These are phyloP conservation scores for Geotrichum fermentans DNA, from an alignment of 1,139 yeast genomes.

Conservation along the genomic window DNA sequence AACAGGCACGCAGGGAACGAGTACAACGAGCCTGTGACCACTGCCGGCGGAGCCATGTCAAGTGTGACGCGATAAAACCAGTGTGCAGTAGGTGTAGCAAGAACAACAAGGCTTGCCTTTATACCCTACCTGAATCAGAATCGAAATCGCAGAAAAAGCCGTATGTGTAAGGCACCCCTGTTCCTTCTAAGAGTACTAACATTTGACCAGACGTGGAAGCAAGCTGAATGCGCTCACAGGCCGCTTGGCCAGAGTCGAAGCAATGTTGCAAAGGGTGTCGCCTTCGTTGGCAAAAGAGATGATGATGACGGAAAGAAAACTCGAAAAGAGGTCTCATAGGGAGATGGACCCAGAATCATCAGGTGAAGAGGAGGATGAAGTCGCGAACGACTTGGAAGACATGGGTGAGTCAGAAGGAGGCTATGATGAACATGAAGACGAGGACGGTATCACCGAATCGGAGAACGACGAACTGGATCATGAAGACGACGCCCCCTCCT, in stretches of 20 bases:
- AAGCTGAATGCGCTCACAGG: not conserved
- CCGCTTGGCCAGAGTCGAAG: conserved; percentile 33
- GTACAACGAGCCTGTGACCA: conserved; percentile 50
- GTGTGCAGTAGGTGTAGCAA: conserved; percentile 56
- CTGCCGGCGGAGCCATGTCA: conserved; percentile 64
- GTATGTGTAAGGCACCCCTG: too few relatives aligned
- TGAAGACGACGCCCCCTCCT: conserved; percentile 6
- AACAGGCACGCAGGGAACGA: conserved; percentile 33
- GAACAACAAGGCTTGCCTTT: conserved; percentile 36
- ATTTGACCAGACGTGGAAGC: not conserved
- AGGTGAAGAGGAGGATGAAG: not conserved
- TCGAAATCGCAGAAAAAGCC: conserved; percentile 31
- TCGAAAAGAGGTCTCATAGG: not conserved
- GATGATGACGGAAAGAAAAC: too few relatives aligned
- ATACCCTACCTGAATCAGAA: conserved; percentile 33
- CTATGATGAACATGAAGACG: not conserved
- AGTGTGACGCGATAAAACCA: conserved; percentile 71
- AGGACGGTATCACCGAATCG: not conserved
- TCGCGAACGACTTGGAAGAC: not conserved
- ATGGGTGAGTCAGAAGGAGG: not conserved
- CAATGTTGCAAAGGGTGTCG: conserved; percentile 29
- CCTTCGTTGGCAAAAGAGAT: conserved; percentile 7
- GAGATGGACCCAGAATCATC: not conserved
- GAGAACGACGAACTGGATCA: not conserved
- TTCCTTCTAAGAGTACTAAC: too few relatives aligned